Evolutionary conservation across 2,329 filamentous ascomycete species (phyloP), one percentile per base, ranked within the genome.

Genomic region (Sporothrix sp.): DNA sequence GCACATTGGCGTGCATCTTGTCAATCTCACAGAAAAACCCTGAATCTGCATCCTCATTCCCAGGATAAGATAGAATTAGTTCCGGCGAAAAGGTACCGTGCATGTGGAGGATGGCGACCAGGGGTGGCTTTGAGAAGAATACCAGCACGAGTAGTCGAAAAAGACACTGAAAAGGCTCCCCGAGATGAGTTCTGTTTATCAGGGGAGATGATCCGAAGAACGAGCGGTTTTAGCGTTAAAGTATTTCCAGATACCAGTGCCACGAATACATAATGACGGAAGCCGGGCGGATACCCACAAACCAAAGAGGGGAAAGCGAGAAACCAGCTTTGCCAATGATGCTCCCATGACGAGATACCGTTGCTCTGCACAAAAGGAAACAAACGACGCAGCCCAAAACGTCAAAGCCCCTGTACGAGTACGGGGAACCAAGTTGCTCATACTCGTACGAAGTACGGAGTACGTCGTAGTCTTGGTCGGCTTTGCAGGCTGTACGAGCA

Each of bases 301-400:
- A 32, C 27, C 18, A 33, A 33, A 13, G 18, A 40, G 28, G 28
- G 27, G 13, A 13, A 16, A 11, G 7, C 23, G 7, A 23, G 16
- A 8, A 16, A 20, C 13, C 18, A 21, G 7, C 3, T 32, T 30
- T 30, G 16, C 18, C 18, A 30, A 44, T 44, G 42, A 44, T 44
- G 42, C 28, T n/a, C 28, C 13, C 42, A 44, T 44, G 42, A 44
- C 42, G 42, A 42, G 28, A 33, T 42, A 16, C 40, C 40, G 40
- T 43, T 32, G 27, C 30, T 32, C 27, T 18, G 27, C 16, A 23
- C 32, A 45, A 45, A 44, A 27, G 11, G 25, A 16, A 45, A 20
- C 14, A 13, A 45, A 45, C 5, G 5, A 43, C n/a, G 20, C 13
- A n/a, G 7, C 16, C 18, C n/a, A n/a, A 39, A n/a, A 8, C 23